These are phyloP conservation scores for Pichia sp. DNA, from an alignment of 1,139 yeast species.

Conservation along the genomic window DNA sequence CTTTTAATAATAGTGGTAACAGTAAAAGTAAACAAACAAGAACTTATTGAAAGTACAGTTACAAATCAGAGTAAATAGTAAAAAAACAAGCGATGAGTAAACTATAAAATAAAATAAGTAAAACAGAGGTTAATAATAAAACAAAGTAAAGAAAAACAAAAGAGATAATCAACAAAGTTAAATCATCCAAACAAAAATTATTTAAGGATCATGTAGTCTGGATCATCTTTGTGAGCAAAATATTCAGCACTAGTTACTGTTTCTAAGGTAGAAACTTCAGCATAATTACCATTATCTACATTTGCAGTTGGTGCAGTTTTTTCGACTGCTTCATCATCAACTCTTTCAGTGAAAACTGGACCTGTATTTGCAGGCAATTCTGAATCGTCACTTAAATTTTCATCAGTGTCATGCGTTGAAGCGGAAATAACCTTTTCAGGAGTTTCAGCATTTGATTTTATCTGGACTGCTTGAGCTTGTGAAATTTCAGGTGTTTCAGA, in stretches of 20 bases:
- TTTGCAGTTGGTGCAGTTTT: constrained; percentile 3
- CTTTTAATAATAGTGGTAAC: neutral
- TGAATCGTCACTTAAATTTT: constrained; percentile 12
- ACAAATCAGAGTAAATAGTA: too few species aligned
- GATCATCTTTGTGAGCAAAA: constrained; percentile 39
- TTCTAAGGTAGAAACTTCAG: constrained; percentile 41
- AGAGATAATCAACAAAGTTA: neutral
- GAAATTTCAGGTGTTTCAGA: constrained; percentile 9
- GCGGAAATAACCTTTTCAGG: constrained; percentile 1
- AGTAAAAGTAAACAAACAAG: neutral
- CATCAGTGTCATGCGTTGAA: constrained; percentile 5
- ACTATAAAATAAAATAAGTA: neutral
- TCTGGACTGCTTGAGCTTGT: constrained; percentile 9
- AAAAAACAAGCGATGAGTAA: too few species aligned
- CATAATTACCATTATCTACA: constrained; percentile 11
- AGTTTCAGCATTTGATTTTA: constrained; percentile 5
- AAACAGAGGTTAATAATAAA: neutral
- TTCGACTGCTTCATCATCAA: constrained; percentile 3
- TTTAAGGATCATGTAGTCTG: constrained; percentile 48
- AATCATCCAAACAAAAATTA: constrained; percentile 24
- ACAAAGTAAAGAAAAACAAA: neutral
- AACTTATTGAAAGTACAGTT: neutral
- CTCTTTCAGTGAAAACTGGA: constrained; percentile 17
- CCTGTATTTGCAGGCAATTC: constrained; percentile 9
- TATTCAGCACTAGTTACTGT: constrained; percentile 46